Conservation (phyloP, 2,329 filamentous ascomycete genomes). For the Curvularia hawaiiensis region DNA sequence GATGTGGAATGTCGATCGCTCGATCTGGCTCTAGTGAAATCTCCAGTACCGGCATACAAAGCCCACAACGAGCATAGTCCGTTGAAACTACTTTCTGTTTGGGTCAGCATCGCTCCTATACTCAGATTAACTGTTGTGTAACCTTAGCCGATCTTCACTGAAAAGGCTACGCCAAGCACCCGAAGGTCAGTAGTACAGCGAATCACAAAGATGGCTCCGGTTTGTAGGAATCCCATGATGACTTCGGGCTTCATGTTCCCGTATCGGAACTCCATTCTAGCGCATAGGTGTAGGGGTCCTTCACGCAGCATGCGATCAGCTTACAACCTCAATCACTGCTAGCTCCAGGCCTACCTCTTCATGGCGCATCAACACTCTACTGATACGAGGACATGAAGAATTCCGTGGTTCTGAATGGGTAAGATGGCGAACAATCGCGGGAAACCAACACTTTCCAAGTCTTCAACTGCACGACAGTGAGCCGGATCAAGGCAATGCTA, state of each 20-base stretch:
- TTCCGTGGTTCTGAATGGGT: slow-evolving; percentile 2
- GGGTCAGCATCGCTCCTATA: slow-evolving; percentile 4
- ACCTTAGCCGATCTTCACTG: slow-evolving; percentile 6
- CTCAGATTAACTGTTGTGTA: slow-evolving; percentile 13
- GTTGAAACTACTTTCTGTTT: background rate
- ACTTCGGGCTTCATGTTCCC: background rate
- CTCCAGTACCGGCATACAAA: background rate
- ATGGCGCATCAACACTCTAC: background rate
- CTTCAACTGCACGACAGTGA: slow-evolving; percentile 1
- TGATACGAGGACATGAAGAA: background rate
- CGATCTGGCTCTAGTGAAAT: background rate
- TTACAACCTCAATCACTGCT: slow-evolving; percentile 8
- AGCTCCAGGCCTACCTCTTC: background rate
- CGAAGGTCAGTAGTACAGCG: background rate
- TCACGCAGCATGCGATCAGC: slow-evolving; percentile 8
- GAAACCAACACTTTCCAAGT: background rate
- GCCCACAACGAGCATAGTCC: background rate
- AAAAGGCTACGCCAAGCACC: background rate
- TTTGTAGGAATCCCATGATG: background rate
- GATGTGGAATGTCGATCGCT: background rate
- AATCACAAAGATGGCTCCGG: background rate
- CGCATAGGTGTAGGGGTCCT: background rate
- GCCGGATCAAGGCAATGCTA: background rate
- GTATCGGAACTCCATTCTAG: background rate
- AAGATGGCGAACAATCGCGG: background rate